Conservation (phyloP, 768 basidiomycete species). For the Psilocybe cyanescens region DNA sequence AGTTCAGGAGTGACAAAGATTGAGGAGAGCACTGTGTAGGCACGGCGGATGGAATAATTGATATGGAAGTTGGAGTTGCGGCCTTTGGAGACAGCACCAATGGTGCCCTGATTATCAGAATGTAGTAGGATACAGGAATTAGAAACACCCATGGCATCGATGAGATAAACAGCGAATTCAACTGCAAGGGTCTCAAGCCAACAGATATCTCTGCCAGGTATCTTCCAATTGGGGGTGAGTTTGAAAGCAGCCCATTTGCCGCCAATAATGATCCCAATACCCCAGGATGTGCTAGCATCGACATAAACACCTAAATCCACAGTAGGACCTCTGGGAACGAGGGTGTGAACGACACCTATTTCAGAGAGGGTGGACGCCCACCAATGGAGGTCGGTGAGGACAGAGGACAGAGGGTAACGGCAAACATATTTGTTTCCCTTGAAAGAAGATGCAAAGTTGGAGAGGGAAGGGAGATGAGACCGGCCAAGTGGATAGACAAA, state of each 20-base stretch:
- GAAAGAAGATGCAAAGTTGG: constrained; percentile 25
- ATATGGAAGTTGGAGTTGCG: not conserved
- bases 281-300: constrained; percentile 30
- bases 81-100: not conserved
- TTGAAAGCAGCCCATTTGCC: constrained; percentile 21
- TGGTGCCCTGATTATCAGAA: not conserved
- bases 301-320: constrained; percentile 32
- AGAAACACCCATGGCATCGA: not conserved
- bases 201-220: not conserved
- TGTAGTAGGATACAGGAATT: not conserved
- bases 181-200: not conserved
- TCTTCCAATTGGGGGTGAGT: not conserved
- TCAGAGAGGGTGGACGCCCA: constrained; percentile 23
- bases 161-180: constrained; percentile 1
- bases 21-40: not conserved
- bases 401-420: constrained; percentile 19
- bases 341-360: constrained; percentile 5
- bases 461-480: no score
- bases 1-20: not conserved
- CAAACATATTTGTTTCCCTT: constrained; percentile 15
- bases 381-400: constrained; percentile 32
- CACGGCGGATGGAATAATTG: not conserved
- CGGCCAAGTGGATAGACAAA: constrained; percentile 31
- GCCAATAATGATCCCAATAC: constrained; percentile 12
- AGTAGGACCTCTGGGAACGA: constrained; percentile 15